A percentile compares a stretch with the other conserved stretches of the same genome.
Conservation (phyloP, 78 protist genomes). For the Trichosphaerium sp. region DNA sequence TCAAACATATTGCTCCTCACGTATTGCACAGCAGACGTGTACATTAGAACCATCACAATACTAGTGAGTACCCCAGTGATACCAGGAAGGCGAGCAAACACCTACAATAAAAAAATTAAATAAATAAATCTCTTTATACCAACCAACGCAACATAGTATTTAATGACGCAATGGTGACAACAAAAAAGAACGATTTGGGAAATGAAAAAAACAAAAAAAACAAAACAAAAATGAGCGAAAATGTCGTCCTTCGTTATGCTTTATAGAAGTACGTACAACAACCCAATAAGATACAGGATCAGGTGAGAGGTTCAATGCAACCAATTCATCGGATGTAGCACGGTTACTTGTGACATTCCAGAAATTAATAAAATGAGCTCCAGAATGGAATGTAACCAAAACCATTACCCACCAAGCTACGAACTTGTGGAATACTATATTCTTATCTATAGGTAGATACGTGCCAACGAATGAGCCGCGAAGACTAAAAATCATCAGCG, state of each 20-base stretch:
- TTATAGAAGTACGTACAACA: too few relatives aligned
- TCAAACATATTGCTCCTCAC: constrained; percentile 64
- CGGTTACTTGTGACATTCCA: constrained; percentile 56
- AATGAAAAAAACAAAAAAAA: not conserved
- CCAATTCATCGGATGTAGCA: too few relatives aligned
- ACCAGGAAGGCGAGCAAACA: not conserved
- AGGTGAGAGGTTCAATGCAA: too few relatives aligned
- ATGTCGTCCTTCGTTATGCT: too few relatives aligned
- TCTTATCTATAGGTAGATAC: constrained; percentile 68
- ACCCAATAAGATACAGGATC: too few relatives aligned
- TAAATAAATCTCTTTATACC: not conserved
- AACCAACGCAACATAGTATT: not conserved
- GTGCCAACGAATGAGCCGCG: constrained; percentile 21
- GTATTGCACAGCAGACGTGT: constrained; percentile 39
- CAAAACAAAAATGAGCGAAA: not conserved
- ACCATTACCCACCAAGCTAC: constrained; percentile 51
- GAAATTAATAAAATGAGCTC: not conserved
- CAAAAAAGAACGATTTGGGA: not conserved
- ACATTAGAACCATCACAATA: constrained; percentile 72
- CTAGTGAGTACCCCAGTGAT: not conserved
- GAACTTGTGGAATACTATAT: constrained; percentile 54
- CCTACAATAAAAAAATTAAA: not conserved
- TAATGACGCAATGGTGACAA: not conserved
- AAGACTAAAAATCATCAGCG: not conserved
- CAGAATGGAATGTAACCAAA: constrained; percentile 19